Base-by-base conservation (phyloP, 495 filamentous ascomycete genomes). In the Aspergillus indologenus region DNA sequence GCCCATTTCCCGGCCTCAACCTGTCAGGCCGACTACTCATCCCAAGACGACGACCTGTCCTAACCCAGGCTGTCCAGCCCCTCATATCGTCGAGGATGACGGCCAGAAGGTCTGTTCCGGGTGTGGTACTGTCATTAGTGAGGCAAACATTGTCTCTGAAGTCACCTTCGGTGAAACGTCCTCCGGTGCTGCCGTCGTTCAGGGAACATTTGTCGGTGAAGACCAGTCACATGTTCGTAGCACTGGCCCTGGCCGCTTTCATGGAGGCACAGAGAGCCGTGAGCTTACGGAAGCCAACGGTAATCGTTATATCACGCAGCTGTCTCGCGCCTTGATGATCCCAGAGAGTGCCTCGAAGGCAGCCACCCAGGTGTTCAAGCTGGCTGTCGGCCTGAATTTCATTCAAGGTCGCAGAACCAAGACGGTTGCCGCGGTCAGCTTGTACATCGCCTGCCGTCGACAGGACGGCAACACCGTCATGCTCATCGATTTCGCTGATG, bases 401-500 rank as follows among this genome's bases (percentile, higher is more conserved):
- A 87, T 91, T 29, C 88, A 92, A 71, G 94, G 94, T 65, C 90
- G 94, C 50, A 84, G 86, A n/a, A 90, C 87, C 40, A 85, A 85
- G 54, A 90, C 86, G 21, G 92, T 97, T 8, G 86, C 87, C 34
- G 91, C 91, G 12, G 87, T 92, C 42, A 90, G 88, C 70, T 79
- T 98, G 22, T 98, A 97, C 64, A 86, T 89, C 56, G 89, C 89
- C 22, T 96, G 90, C 72, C 85, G 94, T 44, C 79, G 66, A 71
- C 83, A 72, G 81, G 85, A 72, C 43, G 75, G 75, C 17, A 87
- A 87, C 56, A 81, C 75, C 0, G 68, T 79, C 53, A 91, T 98
- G 88, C 80, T 98, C 17, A 97, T 98, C 68, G 94, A 98, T 75
- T 88, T 98, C 63, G 90, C 95, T 11, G 95, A 98, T 65, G 80